Percentiles rank a stretch among this genome's conserved stretches.
These are phyloP conservation scores for Stephanodiscus triporus DNA, from an alignment of 108 stramenopile genomes.

Conservation along the genomic window DNA sequence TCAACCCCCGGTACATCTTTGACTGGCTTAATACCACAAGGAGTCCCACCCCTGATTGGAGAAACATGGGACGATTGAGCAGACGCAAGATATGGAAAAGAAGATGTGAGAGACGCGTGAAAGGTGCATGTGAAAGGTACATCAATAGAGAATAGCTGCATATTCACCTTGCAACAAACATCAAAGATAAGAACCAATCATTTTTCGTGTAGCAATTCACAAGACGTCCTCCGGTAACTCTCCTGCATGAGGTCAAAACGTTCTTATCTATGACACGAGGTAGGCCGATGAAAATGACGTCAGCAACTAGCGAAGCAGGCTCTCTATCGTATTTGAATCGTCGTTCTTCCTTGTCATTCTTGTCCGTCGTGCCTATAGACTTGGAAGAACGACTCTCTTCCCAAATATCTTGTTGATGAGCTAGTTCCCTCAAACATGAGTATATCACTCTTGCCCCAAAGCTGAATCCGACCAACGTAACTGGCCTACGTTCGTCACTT, in stretches of 20 bases:
- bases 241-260: conserved; percentile 60
- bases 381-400: conserved; percentile 44
- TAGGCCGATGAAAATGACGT: conserved; percentile 77
- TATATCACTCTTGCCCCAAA: conserved; percentile 92
- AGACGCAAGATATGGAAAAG: neutral
- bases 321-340: conserved; percentile 58
- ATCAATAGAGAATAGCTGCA: conserved; percentile 1
- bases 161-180: conserved; percentile 56
- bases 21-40: conserved; percentile 38
- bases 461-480: conserved; percentile 88
- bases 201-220: conserved; percentile 81
- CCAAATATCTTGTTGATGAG: conserved; percentile 66
- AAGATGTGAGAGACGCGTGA: neutral
- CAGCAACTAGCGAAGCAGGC: conserved; percentile 80
- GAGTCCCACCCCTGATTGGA: conserved; percentile 37
- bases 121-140: conserved; percentile 21
- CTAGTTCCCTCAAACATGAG: conserved; percentile 78
- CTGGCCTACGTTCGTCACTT: conserved; percentile 76
- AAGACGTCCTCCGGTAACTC: conserved; percentile 83
- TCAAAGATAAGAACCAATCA: conserved; percentile 82
- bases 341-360: conserved; percentile 6
- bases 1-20: conserved; percentile 57
- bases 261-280: conserved; percentile 49
- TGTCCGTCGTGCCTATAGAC: conserved; percentile 11
- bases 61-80: neutral